A percentile compares a stretch with the other conserved stretches of the same genome.
phyloP scores from a whole-genome alignment of 805 yeast genomes.

The Sungouiozyma intestinalis region DNA sequence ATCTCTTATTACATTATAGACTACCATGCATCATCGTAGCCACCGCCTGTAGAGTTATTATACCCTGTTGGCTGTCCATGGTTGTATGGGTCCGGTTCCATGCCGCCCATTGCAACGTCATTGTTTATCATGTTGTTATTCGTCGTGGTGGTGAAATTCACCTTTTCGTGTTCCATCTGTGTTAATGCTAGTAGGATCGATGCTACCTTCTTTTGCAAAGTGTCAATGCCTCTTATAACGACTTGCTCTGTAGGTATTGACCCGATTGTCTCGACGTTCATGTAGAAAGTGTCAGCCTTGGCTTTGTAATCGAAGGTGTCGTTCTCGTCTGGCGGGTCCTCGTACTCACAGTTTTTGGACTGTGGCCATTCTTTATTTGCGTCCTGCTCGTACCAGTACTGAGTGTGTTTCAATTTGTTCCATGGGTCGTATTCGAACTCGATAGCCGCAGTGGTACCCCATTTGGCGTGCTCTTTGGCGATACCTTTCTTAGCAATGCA shows the following conservation, averaged over 20 bases:
- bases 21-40: conserved; percentile 29
- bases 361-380: conserved; percentile 91
- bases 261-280: conserved; percentile 91
- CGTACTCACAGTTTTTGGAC: conserved; percentile 83
- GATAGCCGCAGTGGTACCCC: conserved; percentile 94
- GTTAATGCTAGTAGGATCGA: conserved; percentile 67
- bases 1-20: neutral
- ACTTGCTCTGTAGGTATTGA: conserved; percentile 83
- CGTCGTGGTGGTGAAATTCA: conserved; percentile 31
- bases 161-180: conserved; percentile 33
- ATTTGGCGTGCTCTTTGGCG: conserved; percentile 95
- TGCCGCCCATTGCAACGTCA: conserved; percentile 25
- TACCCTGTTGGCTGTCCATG: conserved; percentile 1
- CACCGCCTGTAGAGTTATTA: conserved; percentile 17
- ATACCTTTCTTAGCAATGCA: conserved; percentile 98
- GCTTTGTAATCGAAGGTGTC: conserved; percentile 81
- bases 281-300: conserved; percentile 67
- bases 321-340: conserved; percentile 84
- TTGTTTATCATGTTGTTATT: conserved; percentile 14
- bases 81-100: conserved; percentile 25
- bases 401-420: conserved; percentile 93
- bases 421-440: conserved; percentile 99
- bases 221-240: conserved; percentile 71
- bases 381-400: conserved; percentile 89
- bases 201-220: conserved; percentile 83